Base-by-base conservation (phyloP, 2,329 filamentous ascomycete genomes). In the Dactylellina haptotyla region DNA sequence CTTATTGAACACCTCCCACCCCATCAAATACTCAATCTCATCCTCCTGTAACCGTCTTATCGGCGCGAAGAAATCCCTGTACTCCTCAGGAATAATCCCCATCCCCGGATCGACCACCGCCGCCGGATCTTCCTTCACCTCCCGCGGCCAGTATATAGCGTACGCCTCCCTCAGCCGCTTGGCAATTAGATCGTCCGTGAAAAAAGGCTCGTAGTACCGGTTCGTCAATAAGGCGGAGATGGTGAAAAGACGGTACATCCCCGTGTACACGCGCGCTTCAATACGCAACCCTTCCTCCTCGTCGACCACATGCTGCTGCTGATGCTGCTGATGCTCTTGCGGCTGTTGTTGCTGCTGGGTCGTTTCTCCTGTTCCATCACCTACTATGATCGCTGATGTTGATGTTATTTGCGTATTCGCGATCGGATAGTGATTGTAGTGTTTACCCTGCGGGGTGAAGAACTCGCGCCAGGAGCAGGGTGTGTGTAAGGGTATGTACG, bases 1-100 rank as follows among this genome's bases (percentile, higher is more conserved):
- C 39, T 69, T 69, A 18, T 62, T 69, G 25, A 69, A 69, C 8
- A 61, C 54, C 26, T 69, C 64, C 46, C 46, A 69, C 39, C 48
- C 12, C 56, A 61, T 61, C 23, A 69, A 26, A 56, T 56, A 69
- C 5, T 32, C 20, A 37, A 69, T 48, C 14, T 69, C 64, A 20
- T 62, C 64, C 30, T 62, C 56, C n/a, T 1, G 1, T 18, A 69
- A 28, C 14, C 46, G 10, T 48, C 64, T 54, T 20, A 62, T 61
- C 1, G 64, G 64, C 16, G 34, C 26, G 12, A 58, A 69, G 34
- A 61, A 69, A 26, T 69, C 56, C 8, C 46, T 34, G 16, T 61
- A 28, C 5, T 14, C 54, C 9, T 48, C 56, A 16, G 46, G 23
- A n/a, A 41, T 41, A 6, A 23, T 34, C 20, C 20, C 37, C 1